phyloP scores from a whole-genome alignment of 257 asterid species.

The Scutellaria barbata region DNA sequence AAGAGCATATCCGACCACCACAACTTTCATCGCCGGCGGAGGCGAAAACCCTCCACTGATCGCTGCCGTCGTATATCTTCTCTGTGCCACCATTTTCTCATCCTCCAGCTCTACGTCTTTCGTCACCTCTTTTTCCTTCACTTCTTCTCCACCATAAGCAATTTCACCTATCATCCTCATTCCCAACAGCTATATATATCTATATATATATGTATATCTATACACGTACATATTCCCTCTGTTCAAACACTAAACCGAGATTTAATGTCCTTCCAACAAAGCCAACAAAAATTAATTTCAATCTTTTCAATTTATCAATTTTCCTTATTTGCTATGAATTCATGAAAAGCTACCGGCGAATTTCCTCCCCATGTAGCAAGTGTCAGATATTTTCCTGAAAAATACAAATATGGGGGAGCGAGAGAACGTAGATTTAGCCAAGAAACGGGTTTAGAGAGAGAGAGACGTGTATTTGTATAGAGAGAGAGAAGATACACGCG shows the following conservation, averaged over 20 bases:
- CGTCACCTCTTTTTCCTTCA: slow-evolving; percentile 34
- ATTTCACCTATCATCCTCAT: slow-evolving; percentile 52
- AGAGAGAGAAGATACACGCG: slow-evolving; percentile 3
- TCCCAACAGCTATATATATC: slow-evolving; percentile 29
- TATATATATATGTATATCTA: background rate
- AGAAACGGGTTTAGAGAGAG: slow-evolving; percentile 17
- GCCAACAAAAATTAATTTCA: background rate
- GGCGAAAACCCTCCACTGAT: slow-evolving; percentile 49
- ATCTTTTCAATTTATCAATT: slow-evolving; percentile 1
- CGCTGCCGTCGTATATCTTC: slow-evolving; percentile 46
- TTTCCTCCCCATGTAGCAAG: slow-evolving; percentile 28
- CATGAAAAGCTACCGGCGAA: slow-evolving; percentile 7
- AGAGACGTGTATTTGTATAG: background rate
- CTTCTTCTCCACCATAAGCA: slow-evolving; percentile 36
- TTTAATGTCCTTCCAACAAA: slow-evolving; percentile 36
- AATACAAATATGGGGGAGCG: slow-evolving; percentile 30
- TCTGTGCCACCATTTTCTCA: slow-evolving; percentile 46
- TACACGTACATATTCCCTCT: slow-evolving; percentile 10
- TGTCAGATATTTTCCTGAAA: slow-evolving; percentile 19
- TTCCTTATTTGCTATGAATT: slow-evolving; percentile 21
- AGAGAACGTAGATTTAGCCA: slow-evolving; percentile 32
- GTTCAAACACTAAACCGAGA: slow-evolving; percentile 29
- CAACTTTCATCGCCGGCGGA: slow-evolving; percentile 45
- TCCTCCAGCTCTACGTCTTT: slow-evolving; percentile 44
- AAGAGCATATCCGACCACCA: slow-evolving; percentile 93